phyloP scores from a whole-genome alignment of 305 asterid genomes.

The Striga hermonthica region DNA sequence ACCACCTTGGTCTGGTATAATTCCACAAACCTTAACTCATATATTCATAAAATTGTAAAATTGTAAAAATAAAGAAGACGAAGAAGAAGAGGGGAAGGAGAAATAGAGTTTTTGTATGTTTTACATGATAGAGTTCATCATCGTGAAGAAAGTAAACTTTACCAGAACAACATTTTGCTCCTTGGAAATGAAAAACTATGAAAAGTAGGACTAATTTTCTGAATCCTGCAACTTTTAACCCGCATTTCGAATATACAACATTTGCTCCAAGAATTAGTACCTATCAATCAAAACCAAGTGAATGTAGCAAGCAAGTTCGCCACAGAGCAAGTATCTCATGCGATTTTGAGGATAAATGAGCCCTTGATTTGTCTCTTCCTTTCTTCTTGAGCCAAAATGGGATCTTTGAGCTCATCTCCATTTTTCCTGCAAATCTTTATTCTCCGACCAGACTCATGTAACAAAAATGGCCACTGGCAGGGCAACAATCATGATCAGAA shows the following conservation, averaged over 20 bases:
- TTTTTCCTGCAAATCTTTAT: slow-evolving; percentile 92
- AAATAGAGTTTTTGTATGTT: too few relatives aligned
- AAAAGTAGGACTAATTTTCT: slow-evolving; percentile 17
- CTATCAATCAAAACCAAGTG: slow-evolving; percentile 27
- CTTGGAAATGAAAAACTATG: slow-evolving; percentile 17
- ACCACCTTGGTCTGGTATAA: too few relatives aligned
- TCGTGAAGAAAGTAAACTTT: background rate
- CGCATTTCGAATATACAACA: slow-evolving; percentile 37
- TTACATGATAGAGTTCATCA: too few relatives aligned
- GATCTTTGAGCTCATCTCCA: slow-evolving; percentile 60
- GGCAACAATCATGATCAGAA: slow-evolving; percentile 78
- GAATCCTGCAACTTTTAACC: slow-evolving; percentile 27
- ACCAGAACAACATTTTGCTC: slow-evolving; percentile 14
- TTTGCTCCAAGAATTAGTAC: slow-evolving; percentile 22
- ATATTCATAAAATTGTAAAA: too few relatives aligned
- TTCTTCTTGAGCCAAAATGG: background rate
- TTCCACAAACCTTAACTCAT: too few relatives aligned
- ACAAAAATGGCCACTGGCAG: slow-evolving; percentile 72
- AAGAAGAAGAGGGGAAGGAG: too few relatives aligned
- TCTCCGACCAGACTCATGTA: slow-evolving; percentile 94
- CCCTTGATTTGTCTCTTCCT: background rate
- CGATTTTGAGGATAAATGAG: slow-evolving; percentile 12
- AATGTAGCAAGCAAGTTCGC: slow-evolving; percentile 14
- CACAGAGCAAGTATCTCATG: slow-evolving; percentile 22
- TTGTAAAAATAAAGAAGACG: too few relatives aligned